These are phyloP conservation scores for Cokeromyces recurvatus DNA, from an alignment of 371 early-diverging fungal genomes.

Conservation along the genomic window DNA sequence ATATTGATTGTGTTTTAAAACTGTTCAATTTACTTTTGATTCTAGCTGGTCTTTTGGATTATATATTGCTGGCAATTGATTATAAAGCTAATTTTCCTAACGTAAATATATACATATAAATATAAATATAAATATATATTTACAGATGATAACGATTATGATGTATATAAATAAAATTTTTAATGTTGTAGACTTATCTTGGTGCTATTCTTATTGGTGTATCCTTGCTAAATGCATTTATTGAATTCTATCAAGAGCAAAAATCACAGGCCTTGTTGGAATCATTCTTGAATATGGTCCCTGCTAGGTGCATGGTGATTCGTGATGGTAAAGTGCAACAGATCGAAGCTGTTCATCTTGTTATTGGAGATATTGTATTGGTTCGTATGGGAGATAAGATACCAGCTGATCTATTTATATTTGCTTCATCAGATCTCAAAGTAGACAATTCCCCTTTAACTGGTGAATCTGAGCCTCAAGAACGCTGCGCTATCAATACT, in stretches of 20 bases:
- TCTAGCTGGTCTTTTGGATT: slow-evolving; percentile 76
- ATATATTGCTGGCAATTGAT: slow-evolving; percentile 74
- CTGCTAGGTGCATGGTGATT: slow-evolving; percentile 70
- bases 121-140: too few species aligned
- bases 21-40: slow-evolving; percentile 88
- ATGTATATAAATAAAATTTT: too few species aligned
- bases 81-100: slow-evolving; percentile 60
- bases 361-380: slow-evolving; percentile 85
- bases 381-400: slow-evolving; percentile 90
- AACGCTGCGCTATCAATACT: slow-evolving; percentile 54
- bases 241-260: slow-evolving; percentile 89
- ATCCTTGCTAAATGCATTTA: slow-evolving; percentile 83
- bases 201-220: slow-evolving; percentile 87
- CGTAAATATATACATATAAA: slow-evolving; percentile 42
- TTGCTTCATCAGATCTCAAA: slow-evolving; percentile 76
- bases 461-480: slow-evolving; percentile 93
- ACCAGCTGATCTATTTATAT: slow-evolving; percentile 85
- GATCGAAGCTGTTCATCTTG: slow-evolving; percentile 68
- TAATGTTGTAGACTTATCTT: slow-evolving; percentile 67
- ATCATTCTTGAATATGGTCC: slow-evolving; percentile 90
- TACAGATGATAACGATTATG: too few species aligned
- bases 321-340: slow-evolving; percentile 68
- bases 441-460: slow-evolving; percentile 97
- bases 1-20: slow-evolving; percentile 63
- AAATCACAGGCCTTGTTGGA: slow-evolving; percentile 82